Percentiles rank a stretch among this genome's conserved stretches.
These are phyloP conservation scores for Psilocybe mexicana DNA, from an alignment of 1,284 basidiomycete species.

Conservation along the genomic window DNA sequence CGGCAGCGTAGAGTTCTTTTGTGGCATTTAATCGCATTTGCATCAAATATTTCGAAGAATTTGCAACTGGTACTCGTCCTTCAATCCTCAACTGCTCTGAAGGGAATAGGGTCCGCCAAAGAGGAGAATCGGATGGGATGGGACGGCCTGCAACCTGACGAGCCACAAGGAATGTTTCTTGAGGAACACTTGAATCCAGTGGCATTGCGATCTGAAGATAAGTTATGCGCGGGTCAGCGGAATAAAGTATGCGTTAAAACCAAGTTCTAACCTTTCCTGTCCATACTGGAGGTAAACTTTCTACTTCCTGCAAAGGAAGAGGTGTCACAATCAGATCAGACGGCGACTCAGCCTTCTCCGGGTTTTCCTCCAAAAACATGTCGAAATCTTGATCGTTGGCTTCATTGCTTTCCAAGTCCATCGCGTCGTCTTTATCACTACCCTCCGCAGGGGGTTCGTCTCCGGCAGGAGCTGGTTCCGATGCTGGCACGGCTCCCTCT, in stretches of 20 bases:
- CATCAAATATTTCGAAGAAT: slow-evolving; percentile 72
- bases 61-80: slow-evolving; percentile 78
- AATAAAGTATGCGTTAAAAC: slow-evolving; percentile 7
- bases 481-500: slow-evolving; percentile 14
- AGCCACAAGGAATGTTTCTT: slow-evolving; percentile 65
- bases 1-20: slow-evolving; percentile 81
- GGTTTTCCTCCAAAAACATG: slow-evolving; percentile 72
- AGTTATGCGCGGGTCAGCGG: slow-evolving; percentile 14
- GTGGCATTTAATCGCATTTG: slow-evolving; percentile 72
- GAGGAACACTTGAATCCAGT: slow-evolving; percentile 64
- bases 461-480: slow-evolving; percentile 15
- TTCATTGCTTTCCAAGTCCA: slow-evolving; percentile 50
- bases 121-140: slow-evolving; percentile 52
- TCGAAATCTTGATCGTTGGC: slow-evolving; percentile 79
- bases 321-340: slow-evolving; percentile 32
- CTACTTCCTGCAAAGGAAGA: slow-evolving; percentile 41
- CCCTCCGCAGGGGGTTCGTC: slow-evolving; percentile 26
- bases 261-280: slow-evolving; percentile 58
- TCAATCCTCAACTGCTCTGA: slow-evolving; percentile 66
- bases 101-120: slow-evolving; percentile 78
- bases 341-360: slow-evolving; percentile 34
- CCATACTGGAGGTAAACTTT: slow-evolving; percentile 64
- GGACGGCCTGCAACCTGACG: slow-evolving; percentile 71
- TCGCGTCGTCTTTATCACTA: slow-evolving; percentile 41
- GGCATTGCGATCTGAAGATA: slow-evolving; percentile 69